phyloP scores from a whole-genome alignment of 2,329 filamentous ascomycete species.

The Neoascochyta sp. region DNA sequence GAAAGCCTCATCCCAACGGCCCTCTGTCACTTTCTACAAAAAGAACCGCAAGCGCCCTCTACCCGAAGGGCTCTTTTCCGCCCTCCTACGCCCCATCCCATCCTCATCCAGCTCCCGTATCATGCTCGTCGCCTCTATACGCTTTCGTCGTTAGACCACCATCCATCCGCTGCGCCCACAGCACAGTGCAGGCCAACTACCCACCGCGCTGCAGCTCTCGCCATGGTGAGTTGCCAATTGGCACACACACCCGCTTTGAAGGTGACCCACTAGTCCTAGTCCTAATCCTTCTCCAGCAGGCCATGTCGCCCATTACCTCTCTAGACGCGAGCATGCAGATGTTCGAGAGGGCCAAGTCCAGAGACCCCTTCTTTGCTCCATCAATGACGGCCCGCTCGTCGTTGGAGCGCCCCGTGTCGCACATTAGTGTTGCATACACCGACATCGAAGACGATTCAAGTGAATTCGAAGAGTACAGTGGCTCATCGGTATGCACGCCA shows the following conservation, averaged over 20 bases:
- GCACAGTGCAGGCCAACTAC: too few relatives aligned
- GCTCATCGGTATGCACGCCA: conserved; percentile 59
- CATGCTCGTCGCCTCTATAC: conserved; percentile 26
- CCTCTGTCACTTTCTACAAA: conserved; percentile 42
- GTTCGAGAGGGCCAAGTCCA: conserved; percentile 47
- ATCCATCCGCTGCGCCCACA: conserved; percentile 14
- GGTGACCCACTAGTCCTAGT: too few relatives aligned
- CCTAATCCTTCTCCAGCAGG: conserved; percentile 38
- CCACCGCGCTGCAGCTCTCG: too few relatives aligned
- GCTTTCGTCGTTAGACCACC: conserved; percentile 20
- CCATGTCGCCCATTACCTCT: conserved; percentile 45
- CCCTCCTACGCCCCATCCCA: too few relatives aligned
- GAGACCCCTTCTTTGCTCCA: conserved; percentile 57
- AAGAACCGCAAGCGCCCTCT: conserved; percentile 41
- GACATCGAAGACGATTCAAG: conserved; percentile 61
- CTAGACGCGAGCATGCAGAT: conserved; percentile 45
- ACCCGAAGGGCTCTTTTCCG: conserved; percentile 40
- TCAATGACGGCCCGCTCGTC: conserved; percentile 34
- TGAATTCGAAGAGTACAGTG: conserved; percentile 50
- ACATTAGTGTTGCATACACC: conserved; percentile 75
- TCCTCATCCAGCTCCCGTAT: too few relatives aligned
- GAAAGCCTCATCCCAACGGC: too few relatives aligned
- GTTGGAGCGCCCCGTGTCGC: conserved; percentile 60
- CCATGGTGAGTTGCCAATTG: too few relatives aligned
- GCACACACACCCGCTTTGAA: too few relatives aligned